Percentiles rank a stretch among this genome's conserved stretches.
Evolutionary conservation across 768 basidiomycete species (phyloP).

Genomic region (Boletus tylopilopsis): DNA sequence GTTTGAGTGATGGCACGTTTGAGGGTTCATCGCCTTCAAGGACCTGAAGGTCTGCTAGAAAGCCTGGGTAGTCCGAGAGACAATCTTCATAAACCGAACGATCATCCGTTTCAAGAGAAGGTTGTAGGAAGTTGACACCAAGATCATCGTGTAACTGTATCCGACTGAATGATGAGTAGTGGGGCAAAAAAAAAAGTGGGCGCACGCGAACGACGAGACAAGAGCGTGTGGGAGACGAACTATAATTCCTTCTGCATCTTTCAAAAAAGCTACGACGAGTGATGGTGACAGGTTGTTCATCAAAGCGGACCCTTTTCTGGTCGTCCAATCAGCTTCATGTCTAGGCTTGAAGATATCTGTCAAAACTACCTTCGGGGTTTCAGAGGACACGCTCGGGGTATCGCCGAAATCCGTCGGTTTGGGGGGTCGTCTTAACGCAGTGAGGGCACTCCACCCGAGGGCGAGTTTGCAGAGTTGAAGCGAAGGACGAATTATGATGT

Average conservation of each 20-base stretch:
- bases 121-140: background rate
- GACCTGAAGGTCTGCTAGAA: constrained; percentile 17
- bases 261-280: constrained; percentile 18
- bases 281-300: constrained; percentile 25
- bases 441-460: constrained; percentile 2
- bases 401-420: constrained; percentile 6
- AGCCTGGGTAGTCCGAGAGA: constrained; percentile 17
- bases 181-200: background rate
- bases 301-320: constrained; percentile 26
- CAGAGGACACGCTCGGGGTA: constrained; percentile 6
- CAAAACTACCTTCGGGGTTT: constrained; percentile 17
- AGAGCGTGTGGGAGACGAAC: constrained; percentile 21
- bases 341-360: background rate
- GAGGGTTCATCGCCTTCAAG: constrained; percentile 12
- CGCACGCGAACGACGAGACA: constrained; percentile 28
- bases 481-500: constrained; percentile 23
- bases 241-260: constrained; percentile 8
- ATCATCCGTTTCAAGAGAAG: constrained; percentile 10
- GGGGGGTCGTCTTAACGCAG: constrained; percentile 5
- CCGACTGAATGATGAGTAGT: background rate
- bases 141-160: constrained; percentile 12
- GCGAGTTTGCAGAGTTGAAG: constrained; percentile 20
- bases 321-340: constrained; percentile 1
- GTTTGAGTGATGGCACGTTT: constrained; percentile 3
- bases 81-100: constrained; percentile 30